Percentiles rank a stretch among this genome's conserved stretches.
Conservation (phyloP, 176 grass and related monocot genomes). For the Saccharum spontaneum region DNA sequence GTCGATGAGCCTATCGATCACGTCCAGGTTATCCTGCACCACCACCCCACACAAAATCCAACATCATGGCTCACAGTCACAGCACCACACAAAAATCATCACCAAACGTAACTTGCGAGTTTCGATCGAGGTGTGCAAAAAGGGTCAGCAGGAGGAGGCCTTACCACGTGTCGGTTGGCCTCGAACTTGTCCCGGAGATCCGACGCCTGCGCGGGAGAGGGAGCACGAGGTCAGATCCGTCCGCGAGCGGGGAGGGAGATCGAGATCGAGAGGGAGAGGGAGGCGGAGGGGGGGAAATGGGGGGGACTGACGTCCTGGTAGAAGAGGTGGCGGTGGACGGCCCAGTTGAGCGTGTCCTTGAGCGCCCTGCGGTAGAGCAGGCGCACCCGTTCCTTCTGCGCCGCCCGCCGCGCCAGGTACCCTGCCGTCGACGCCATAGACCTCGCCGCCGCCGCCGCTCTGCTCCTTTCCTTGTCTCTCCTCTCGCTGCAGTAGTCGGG, state of each 20-base stretch:
- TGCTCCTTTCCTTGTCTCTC: constrained; percentile 19
- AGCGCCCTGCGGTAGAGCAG: constrained; percentile 85
- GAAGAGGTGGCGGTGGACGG: constrained; percentile 97
- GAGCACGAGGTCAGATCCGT: constrained; percentile 32
- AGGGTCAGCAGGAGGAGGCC: constrained; percentile 1
- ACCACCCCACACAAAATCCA: constrained; percentile 13
- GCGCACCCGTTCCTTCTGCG: constrained; percentile 92
- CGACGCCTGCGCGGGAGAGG: constrained; percentile 63
- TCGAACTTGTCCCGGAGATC: constrained; percentile 94
- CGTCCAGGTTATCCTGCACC: constrained; percentile 71
- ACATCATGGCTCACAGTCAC: not conserved
- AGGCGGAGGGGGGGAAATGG: not conserved
- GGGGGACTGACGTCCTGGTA: constrained; percentile 66
- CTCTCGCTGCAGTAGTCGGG: not conserved
- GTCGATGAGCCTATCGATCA: constrained; percentile 88
- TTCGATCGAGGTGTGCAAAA: not conserved
- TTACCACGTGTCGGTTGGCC: constrained; percentile 83
- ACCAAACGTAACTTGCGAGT: not conserved
- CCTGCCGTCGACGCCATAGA: constrained; percentile 68
- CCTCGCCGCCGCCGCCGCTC: constrained; percentile 28
- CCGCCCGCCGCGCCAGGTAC: constrained; percentile 73
- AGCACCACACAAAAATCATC: not conserved
- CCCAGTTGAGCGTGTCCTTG: constrained; percentile 98
- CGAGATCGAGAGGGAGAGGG: not conserved
- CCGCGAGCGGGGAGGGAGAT: not conserved